Evolutionary conservation across 306 rosid species (phyloP).

Genomic region (Quercus parvula): DNA sequence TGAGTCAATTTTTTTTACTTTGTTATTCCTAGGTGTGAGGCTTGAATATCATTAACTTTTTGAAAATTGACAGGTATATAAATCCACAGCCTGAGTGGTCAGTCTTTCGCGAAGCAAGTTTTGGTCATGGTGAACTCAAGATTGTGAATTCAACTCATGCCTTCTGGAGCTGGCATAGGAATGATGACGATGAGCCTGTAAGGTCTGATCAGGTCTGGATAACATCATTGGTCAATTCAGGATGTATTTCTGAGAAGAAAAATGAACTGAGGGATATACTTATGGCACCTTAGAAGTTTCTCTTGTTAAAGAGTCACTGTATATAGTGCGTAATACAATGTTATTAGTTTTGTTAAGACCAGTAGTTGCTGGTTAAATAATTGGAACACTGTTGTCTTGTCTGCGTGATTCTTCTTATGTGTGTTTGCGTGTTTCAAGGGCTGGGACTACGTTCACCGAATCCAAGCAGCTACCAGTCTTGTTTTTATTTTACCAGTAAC

Average conservation of each 20-base stretch:
- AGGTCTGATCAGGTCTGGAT: constrained; percentile 85
- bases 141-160: constrained; percentile 73
- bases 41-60: neutral
- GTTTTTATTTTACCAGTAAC: neutral
- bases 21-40: neutral
- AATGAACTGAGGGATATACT: constrained; percentile 46
- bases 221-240: constrained; percentile 60
- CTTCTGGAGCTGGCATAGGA: constrained; percentile 96
- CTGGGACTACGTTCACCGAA: neutral
- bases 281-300: constrained; percentile 29
- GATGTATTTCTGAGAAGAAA: constrained; percentile 55
- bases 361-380: neutral
- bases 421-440: neutral
- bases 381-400: neutral
- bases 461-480: neutral
- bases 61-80: constrained; percentile 47
- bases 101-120: constrained; percentile 84
- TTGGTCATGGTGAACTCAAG: constrained; percentile 86
- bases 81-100: constrained; percentile 87
- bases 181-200: constrained; percentile 84
- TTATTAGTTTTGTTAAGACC: neutral
- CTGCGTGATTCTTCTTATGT: neutral
- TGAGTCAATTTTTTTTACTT: neutral
- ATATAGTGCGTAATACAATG: neutral
- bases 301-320: neutral